Percentiles rank a stretch among this genome's conserved stretches.
phyloP scores from a whole-genome alignment of 2,329 filamentous ascomycete species.

The Trichoderma brevicompactum region DNA sequence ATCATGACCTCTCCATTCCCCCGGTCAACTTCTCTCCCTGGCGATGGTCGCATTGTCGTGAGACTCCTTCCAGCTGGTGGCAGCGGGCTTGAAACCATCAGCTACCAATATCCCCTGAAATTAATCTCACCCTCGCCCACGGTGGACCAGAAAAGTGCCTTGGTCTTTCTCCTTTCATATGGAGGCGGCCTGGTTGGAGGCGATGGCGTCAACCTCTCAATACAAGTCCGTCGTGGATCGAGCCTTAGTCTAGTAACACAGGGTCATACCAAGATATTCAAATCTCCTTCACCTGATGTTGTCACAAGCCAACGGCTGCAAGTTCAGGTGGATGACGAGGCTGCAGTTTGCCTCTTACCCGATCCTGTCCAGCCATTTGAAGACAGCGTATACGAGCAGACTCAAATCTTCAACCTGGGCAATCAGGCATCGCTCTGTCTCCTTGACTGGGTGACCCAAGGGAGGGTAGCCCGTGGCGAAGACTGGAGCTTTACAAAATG shows the following conservation, averaged over 20 bases:
- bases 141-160: conserved; percentile 66
- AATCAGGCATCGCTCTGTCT: conserved; percentile 70
- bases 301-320: conserved; percentile 62
- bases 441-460: conserved; percentile 93
- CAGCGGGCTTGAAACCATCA: conserved; percentile 73
- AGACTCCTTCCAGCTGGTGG: conserved; percentile 71
- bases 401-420: conserved; percentile 72
- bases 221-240: conserved; percentile 67
- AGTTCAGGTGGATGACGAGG: conserved; percentile 55
- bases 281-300: conserved; percentile 63
- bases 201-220: conserved; percentile 75
- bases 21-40: conserved; percentile 71
- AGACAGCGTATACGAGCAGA: conserved; percentile 81
- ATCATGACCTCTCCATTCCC: conserved; percentile 67
- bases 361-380: conserved; percentile 94
- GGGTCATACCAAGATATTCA: conserved; percentile 96
- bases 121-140: conserved; percentile 79
- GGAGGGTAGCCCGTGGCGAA: conserved; percentile 82
- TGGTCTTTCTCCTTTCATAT: conserved; percentile 91
- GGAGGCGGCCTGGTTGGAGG: conserved; percentile 91
- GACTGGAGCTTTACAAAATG: conserved; percentile 83
- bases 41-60: conserved; percentile 77
- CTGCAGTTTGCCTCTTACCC: conserved; percentile 71
- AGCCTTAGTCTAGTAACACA: conserved; percentile 70
- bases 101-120: conserved; percentile 94